Evolutionary conservation across 2,329 filamentous ascomycete species (phyloP).

Genomic region (Colletotrichum sp.): DNA sequence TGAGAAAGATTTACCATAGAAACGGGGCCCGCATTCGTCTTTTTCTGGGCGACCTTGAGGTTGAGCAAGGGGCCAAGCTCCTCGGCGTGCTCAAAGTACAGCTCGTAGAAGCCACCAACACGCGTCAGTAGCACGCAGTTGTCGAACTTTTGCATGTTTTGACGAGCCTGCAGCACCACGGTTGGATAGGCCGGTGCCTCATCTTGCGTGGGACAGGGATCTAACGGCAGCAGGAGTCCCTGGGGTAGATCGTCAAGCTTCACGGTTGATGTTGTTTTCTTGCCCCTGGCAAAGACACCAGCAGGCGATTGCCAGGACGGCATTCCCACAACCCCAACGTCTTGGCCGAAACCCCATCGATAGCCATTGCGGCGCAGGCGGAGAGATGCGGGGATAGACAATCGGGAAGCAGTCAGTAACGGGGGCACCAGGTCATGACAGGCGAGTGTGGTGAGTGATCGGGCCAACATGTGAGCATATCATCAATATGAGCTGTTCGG

Average conservation of each 20-base stretch:
- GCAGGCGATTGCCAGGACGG: neutral
- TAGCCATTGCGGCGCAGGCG: constrained; percentile 4
- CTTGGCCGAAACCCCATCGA: neutral
- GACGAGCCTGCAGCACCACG: constrained; percentile 85
- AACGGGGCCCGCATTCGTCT: constrained; percentile 78
- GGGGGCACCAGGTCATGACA: constrained; percentile 10
- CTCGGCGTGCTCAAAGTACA: constrained; percentile 96
- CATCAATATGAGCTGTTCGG: constrained; percentile 18
- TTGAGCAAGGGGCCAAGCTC: constrained; percentile 86
- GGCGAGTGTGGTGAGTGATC: constrained; percentile 16
- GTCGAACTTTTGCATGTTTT: constrained; percentile 88
- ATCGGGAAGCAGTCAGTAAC: neutral
- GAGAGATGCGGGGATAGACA: neutral
- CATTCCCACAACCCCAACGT: neutral
- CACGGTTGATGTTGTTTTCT: constrained; percentile 60
- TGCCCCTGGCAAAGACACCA: constrained; percentile 43
- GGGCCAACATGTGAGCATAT: constrained; percentile 21
- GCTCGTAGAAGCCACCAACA: constrained; percentile 95
- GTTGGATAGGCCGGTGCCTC: constrained; percentile 73
- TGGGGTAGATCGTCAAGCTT: constrained; percentile 64
- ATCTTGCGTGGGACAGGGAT: constrained; percentile 46
- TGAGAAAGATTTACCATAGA: constrained; percentile 71
- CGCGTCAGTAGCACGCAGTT: constrained; percentile 91
- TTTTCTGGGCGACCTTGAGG: constrained; percentile 80
- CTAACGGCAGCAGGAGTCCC: constrained; percentile 46